A percentile compares a stretch with the other conserved stretches of the same genome.
Evolutionary conservation across 176 grass and related monocot species (phyloP).

Genomic region (Paspalum notatum): DNA sequence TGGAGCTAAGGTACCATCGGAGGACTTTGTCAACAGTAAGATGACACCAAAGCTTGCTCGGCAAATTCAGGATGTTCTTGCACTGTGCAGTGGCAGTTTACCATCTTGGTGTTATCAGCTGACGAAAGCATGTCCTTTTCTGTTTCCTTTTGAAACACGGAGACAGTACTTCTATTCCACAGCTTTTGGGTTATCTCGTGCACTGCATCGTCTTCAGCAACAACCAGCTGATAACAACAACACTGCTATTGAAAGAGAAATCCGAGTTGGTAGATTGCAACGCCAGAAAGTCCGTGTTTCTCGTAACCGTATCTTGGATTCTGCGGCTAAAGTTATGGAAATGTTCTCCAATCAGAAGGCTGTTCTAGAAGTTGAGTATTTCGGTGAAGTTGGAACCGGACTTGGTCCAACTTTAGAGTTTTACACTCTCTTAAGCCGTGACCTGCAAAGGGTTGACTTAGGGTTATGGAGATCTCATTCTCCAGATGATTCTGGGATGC

Average conservation of each 20-base stretch:
- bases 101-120: constrained; percentile 92
- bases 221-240: constrained; percentile 74
- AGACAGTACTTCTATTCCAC: constrained; percentile 91
- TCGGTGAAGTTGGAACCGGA: constrained; percentile 93
- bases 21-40: constrained; percentile 87
- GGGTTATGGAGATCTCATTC: constrained; percentile 79
- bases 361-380: constrained; percentile 96
- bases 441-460: constrained; percentile 67
- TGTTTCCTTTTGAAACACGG: constrained; percentile 90
- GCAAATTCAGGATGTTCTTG: constrained; percentile 92
- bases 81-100: constrained; percentile 85
- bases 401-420: constrained; percentile 93
- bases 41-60: constrained; percentile 85
- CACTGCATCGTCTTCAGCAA: constrained; percentile 88
- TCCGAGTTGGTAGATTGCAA: constrained; percentile 70
- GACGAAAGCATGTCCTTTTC: constrained; percentile 83
- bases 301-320: constrained; percentile 84
- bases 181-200: constrained; percentile 87
- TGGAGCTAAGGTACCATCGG: constrained; percentile 52
- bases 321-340: constrained; percentile 93
- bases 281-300: constrained; percentile 94
- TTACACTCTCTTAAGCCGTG: constrained; percentile 87
- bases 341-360: constrained; percentile 87
- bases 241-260: constrained; percentile 71
- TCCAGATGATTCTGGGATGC: constrained; percentile 44